A percentile compares a stretch with the other conserved stretches of the same genome.
phyloP scores from a whole-genome alignment of 108 stramenopile species.

The Pelagomonas calceolata region DNA sequence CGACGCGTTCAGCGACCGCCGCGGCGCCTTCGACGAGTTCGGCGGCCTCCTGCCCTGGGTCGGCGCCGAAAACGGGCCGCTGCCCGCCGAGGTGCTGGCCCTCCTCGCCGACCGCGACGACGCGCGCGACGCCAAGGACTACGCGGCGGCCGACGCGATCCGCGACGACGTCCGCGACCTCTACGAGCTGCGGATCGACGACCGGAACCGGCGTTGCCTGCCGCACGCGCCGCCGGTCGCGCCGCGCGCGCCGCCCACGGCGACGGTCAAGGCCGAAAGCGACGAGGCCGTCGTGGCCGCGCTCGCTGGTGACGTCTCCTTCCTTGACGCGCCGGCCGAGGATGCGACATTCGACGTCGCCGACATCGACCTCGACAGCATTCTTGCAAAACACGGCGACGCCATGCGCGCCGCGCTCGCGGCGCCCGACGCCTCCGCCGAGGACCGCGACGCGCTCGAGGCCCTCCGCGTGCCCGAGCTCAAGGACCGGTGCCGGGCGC shows the following conservation, averaged over 20 bases:
- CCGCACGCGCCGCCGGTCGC: no score
- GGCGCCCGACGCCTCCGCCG: no score
- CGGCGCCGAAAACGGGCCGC: neutral
- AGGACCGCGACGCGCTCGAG: neutral
- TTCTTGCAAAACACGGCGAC: no score
- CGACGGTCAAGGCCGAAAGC: no score
- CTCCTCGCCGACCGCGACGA: neutral
- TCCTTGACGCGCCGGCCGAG: no score
- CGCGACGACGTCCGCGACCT: neutral
- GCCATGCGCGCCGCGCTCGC: no score
- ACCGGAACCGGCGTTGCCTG: neutral
- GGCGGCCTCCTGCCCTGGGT: neutral
- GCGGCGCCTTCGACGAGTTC: neutral
- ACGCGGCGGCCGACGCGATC: neutral
- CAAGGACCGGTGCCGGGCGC: conserved; percentile 55
- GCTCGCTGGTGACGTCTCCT: no score
- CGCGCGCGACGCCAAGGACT: neutral
- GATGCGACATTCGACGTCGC: no score
- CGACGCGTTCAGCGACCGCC: no score
- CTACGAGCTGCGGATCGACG: neutral
- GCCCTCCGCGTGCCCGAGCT: conserved; percentile 52
- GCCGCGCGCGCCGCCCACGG: no score
- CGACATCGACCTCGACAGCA: no score
- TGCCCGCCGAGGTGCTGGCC: neutral
- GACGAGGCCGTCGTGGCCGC: no score